Conservation (phyloP, 495 filamentous ascomycete species). For the Neurospora terricola region DNA sequence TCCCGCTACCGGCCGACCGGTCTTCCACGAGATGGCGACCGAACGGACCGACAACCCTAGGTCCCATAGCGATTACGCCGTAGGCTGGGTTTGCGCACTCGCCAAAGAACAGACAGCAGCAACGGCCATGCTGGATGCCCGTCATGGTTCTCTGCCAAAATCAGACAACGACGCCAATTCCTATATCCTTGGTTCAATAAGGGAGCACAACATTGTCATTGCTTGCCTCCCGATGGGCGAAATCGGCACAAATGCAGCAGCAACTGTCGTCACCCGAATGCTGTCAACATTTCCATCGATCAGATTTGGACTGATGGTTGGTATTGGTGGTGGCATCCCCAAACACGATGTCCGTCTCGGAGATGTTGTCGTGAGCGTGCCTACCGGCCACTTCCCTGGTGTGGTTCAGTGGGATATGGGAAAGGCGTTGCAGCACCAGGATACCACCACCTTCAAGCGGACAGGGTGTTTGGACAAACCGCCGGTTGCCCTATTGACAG, state of each 20-base stretch:
- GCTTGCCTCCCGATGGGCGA: neutral
- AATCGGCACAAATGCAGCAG: neutral
- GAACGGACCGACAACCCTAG: neutral
- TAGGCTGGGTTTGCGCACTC: neutral
- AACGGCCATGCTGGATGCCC: neutral
- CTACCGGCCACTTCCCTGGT: neutral
- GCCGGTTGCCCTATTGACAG: neutral
- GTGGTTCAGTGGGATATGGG: neutral
- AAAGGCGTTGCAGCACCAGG: neutral
- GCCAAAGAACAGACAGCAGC: neutral
- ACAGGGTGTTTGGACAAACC: neutral
- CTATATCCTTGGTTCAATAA: neutral
- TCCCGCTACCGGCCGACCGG: neutral
- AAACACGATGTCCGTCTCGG: neutral
- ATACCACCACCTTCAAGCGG: neutral
- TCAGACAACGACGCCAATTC: neutral
- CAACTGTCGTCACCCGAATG: neutral
- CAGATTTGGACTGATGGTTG: neutral
- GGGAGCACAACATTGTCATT: neutral
- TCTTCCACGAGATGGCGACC: neutral
- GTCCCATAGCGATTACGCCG: neutral
- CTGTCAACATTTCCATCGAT: neutral
- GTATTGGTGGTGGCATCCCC: neutral
- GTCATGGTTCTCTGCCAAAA: neutral
- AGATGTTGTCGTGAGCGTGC: neutral